A percentile compares a stretch with the other conserved stretches of the same genome.
Evolutionary conservation across 768 basidiomycete species (phyloP).

Genomic region (Lactarius sanguifluus): DNA sequence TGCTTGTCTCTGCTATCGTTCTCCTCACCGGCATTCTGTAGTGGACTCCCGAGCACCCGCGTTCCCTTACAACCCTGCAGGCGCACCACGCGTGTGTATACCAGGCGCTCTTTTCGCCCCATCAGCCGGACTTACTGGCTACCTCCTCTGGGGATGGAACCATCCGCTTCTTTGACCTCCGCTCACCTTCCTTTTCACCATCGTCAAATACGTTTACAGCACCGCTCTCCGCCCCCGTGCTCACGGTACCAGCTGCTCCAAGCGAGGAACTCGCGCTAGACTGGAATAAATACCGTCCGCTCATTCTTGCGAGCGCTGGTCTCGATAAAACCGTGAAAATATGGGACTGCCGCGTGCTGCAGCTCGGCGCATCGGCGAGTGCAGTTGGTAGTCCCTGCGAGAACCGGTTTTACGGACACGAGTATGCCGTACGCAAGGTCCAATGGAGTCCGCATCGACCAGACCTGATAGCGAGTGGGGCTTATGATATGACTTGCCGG

Average conservation of each 20-base stretch:
- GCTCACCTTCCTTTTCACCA: slow-evolving; percentile 58
- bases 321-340: slow-evolving; percentile 75
- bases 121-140: slow-evolving; percentile 76
- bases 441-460: slow-evolving; percentile 85
- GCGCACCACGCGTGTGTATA: slow-evolving; percentile 88
- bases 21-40: slow-evolving; percentile 35
- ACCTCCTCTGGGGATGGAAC: slow-evolving; percentile 89
- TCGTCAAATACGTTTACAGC: slow-evolving; percentile 57
- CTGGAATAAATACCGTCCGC: slow-evolving; percentile 91
- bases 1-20: not conserved
- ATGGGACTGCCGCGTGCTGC: slow-evolving; percentile 89
- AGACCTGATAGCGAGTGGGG: slow-evolving; percentile 67
- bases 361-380: slow-evolving; percentile 42
- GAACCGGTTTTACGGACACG: slow-evolving; percentile 73
- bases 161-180: slow-evolving; percentile 78
- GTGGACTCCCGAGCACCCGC: slow-evolving; percentile 86
- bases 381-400: slow-evolving; percentile 74
- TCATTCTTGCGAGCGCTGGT: slow-evolving; percentile 71
- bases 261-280: slow-evolving; percentile 81
- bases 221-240: slow-evolving; percentile 65
- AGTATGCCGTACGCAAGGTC: slow-evolving; percentile 86
- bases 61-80: slow-evolving; percentile 77
- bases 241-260: slow-evolving; percentile 75
- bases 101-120: slow-evolving; percentile 89
- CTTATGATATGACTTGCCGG: slow-evolving; percentile 96